phyloP scores from a whole-genome alignment of 139 green algal species.

The Micractinium sp. region DNA sequence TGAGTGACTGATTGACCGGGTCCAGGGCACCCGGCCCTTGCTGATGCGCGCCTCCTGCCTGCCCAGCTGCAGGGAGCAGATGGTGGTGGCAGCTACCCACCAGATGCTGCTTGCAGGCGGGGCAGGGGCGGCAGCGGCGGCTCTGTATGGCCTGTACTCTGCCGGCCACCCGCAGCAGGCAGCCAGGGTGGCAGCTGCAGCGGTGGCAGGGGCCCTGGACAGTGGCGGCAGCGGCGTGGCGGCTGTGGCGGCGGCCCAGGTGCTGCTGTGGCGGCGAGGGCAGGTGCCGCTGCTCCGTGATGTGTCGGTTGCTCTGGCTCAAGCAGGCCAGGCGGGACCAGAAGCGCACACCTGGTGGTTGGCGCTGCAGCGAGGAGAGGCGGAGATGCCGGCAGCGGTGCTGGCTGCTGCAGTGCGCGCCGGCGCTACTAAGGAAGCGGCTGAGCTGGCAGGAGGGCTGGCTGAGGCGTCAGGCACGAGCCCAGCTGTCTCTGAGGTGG shows the following conservation, averaged over 20 bases:
- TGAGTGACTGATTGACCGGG: no score
- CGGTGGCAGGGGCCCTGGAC: not conserved
- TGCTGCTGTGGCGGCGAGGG: not conserved
- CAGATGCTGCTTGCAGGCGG: not conserved
- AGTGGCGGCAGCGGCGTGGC: not conserved
- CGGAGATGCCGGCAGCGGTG: not conserved
- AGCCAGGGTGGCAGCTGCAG: not conserved
- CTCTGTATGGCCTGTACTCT: not conserved
- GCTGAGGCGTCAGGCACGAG: not conserved
- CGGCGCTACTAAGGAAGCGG: not conserved
- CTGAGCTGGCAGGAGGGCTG: constrained; percentile 3
- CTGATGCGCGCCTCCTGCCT: no score
- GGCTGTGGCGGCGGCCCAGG: not conserved
- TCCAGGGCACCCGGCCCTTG: no score
- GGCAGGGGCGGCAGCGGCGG: not conserved
- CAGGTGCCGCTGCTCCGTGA: not conserved
- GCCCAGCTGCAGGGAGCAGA: not conserved
- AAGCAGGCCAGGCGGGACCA: not conserved
- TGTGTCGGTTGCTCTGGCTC: not conserved
- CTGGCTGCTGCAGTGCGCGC: not conserved
- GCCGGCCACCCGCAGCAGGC: not conserved
- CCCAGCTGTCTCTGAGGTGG: not conserved
- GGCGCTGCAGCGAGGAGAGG: not conserved
- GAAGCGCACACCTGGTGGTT: not conserved
- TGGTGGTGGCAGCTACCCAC: not conserved